Evolutionary conservation across 495 filamentous ascomycete genomes (phyloP).

Genomic region (Tuber indicum): DNA sequence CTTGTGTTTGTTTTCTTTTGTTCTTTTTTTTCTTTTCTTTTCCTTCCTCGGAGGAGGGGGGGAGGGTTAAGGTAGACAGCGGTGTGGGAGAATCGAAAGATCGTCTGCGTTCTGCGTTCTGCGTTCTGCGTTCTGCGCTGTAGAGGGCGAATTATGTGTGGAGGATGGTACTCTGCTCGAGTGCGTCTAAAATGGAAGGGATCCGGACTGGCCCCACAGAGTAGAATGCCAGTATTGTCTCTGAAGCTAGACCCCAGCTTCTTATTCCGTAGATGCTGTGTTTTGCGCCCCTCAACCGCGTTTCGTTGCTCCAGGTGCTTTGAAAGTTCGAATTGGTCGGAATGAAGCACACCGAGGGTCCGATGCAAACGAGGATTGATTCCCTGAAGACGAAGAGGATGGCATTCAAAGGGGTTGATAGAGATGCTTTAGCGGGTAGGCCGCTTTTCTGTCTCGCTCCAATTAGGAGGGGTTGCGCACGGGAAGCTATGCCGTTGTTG

Average conservation of each 20-base stretch:
- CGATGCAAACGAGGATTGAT: conserved; percentile 22
- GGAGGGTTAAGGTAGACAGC: not conserved
- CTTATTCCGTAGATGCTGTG: not conserved
- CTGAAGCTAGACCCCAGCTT: conserved; percentile 18
- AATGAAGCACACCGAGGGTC: conserved; percentile 16
- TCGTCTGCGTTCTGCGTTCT: not conserved
- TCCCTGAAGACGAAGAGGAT: conserved; percentile 8
- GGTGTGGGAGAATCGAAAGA: conserved; percentile 6
- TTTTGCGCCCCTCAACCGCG: conserved; percentile 10
- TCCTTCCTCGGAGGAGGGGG: not conserved
- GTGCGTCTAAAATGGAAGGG: conserved; percentile 8
- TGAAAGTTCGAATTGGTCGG: conserved; percentile 15
- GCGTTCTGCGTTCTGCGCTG: not conserved
- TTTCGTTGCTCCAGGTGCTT: not conserved
- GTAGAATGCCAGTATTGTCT: conserved; percentile 4
- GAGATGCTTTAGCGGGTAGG: conserved; percentile 22
- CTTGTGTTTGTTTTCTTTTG: not conserved
- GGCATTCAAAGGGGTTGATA: not conserved
- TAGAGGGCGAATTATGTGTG: conserved; percentile 13
- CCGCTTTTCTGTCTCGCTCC: conserved; percentile 24
- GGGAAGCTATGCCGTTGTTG: conserved; percentile 26
- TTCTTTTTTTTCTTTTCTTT: not conserved
- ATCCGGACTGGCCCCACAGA: conserved; percentile 23
- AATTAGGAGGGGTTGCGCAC: conserved; percentile 27
- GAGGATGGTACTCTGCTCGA: conserved; percentile 6